Evolutionary conservation across 2,329 filamentous ascomycete genomes (phyloP).

Genomic region (Sporothrix phasma): DNA sequence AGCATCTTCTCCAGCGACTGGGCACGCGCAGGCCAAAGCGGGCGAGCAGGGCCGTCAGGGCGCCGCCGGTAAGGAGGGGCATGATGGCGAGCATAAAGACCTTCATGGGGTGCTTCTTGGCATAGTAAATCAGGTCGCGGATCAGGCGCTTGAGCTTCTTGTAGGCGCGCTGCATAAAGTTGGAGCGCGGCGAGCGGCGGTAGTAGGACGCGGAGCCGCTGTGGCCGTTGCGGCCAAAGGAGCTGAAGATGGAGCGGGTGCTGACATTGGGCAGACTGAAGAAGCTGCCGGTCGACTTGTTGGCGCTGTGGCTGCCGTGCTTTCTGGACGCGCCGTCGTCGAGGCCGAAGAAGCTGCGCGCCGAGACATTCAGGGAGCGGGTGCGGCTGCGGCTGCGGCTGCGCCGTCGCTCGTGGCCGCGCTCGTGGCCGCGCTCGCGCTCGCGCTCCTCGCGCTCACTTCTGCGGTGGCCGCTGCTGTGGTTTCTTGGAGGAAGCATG

Average conservation of each 20-base stretch:
- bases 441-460: constrained; percentile 20
- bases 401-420: constrained; percentile 25
- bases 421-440: constrained; percentile 14
- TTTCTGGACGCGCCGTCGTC: constrained; percentile 9
- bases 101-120: constrained; percentile 74
- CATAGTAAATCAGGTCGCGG: constrained; percentile 71
- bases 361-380: constrained; percentile 9
- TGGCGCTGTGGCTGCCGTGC: constrained; percentile 25
- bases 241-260: constrained; percentile 38
- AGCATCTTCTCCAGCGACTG: constrained; percentile 49
- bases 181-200: constrained; percentile 70
- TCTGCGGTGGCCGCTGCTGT: constrained; percentile 5
- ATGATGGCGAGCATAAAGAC: constrained; percentile 80
- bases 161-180: constrained; percentile 65
- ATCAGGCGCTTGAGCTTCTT: constrained; percentile 69
- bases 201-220: constrained; percentile 46
- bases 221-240: constrained; percentile 11
- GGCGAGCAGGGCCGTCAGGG: constrained; percentile 64
- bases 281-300: constrained; percentile 31
- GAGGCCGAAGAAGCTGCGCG: constrained; percentile 18
- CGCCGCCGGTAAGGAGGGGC: constrained; percentile 77
- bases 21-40: constrained; percentile 74
- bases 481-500: constrained; percentile 22
- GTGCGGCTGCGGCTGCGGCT: constrained; percentile 27
- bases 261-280: constrained; percentile 37